These are phyloP conservation scores for Dalbergia oliveri DNA, from an alignment of 306 rosid species.

Conservation along the genomic window DNA sequence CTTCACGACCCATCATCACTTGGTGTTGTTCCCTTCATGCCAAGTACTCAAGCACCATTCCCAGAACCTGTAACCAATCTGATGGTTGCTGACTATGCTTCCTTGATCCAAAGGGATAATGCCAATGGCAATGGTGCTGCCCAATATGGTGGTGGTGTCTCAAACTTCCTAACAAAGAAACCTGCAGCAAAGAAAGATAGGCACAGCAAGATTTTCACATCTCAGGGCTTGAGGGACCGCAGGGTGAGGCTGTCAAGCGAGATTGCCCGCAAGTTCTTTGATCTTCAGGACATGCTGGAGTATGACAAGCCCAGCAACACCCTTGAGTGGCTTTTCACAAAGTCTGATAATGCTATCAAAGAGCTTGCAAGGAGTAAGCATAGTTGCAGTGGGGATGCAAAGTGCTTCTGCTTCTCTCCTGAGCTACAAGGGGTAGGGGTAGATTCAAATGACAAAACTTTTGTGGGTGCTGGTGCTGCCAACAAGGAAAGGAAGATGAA, in stretches of 20 bases:
- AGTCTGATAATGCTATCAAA: slow-evolving; percentile 70
- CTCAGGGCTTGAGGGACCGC: slow-evolving; percentile 87
- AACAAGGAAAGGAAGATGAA: slow-evolving; percentile 45
- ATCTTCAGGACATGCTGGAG: slow-evolving; percentile 92
- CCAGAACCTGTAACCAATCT: slow-evolving; percentile 48
- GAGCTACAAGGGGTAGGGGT: slow-evolving; percentile 20
- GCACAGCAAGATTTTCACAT: slow-evolving; percentile 91
- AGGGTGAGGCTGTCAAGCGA: slow-evolving; percentile 84
- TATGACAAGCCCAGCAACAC: slow-evolving; percentile 91
- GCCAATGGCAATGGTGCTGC: neutral
- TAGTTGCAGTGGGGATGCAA: slow-evolving; percentile 12
- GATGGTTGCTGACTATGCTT: slow-evolving; percentile 39
- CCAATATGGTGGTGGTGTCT: neutral
- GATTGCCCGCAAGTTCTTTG: slow-evolving; percentile 82
- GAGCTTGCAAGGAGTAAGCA: slow-evolving; percentile 54
- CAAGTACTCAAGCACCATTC: slow-evolving; percentile 30
- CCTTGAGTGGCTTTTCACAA: slow-evolving; percentile 82
- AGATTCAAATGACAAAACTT: slow-evolving; percentile 39
- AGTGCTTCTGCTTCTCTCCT: slow-evolving; percentile 26
- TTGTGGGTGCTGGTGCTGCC: neutral
- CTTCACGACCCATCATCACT: slow-evolving; percentile 44
- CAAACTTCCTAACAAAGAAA: slow-evolving; percentile 48
- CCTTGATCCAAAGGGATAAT: slow-evolving; percentile 37
- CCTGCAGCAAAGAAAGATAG: slow-evolving; percentile 65
- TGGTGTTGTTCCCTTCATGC: slow-evolving; percentile 47